Evolutionary conservation across 2,329 filamentous ascomycete species (phyloP), one percentile per base, ranked within the genome.

Genomic region (Calonectria pseudoreteaudii): DNA sequence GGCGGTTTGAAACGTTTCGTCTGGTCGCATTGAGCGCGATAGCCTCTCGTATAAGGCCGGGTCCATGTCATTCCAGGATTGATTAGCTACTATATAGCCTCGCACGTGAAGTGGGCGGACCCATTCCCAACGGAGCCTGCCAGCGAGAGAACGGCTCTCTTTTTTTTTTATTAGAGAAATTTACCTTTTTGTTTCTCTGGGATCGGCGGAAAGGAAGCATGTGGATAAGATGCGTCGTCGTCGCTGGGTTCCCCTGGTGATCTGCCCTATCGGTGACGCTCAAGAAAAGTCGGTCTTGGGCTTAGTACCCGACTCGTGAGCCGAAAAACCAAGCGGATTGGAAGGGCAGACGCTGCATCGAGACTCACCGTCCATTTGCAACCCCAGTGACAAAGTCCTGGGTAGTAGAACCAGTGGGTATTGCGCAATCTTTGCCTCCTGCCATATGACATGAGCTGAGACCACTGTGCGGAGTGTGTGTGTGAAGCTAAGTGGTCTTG

Each of bases 201-300:
- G 44, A 70, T 70, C 36, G 58, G 60, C 60, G 26, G 26, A 70
- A 47, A 41, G 41, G 26, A 65, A 62, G 34, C 56, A 66, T 44
- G 60, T 30, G 60, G 36, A 47, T 36, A 16, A 60, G 50, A 60
- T 68, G 58, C 31, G 52, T 66, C 58, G 20, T 30, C 58, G 20
- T 23, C 36, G 30, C 49, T 13, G 30, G 68, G 68, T 34, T 53
- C 26, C 56, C 68, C 60, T 44, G 34, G 49, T 36, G 68, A 70
- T 65, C 58, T 36, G 7, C 26, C 26, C 8, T n/a, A 64, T 60
- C n/a, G 56, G n/a, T 26, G 34, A 60, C 56, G 56, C 7, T 31
- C 18, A 31, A 4, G 9, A 20, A 34, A 13, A 34, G 18, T 56
- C 28, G 52, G 52, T 34, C 26, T 30, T 34, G 52, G 28, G 9